These are phyloP conservation scores for Saccharomyces jurei DNA, from an alignment of 805 yeast genomes.

Conservation along the genomic window DNA sequence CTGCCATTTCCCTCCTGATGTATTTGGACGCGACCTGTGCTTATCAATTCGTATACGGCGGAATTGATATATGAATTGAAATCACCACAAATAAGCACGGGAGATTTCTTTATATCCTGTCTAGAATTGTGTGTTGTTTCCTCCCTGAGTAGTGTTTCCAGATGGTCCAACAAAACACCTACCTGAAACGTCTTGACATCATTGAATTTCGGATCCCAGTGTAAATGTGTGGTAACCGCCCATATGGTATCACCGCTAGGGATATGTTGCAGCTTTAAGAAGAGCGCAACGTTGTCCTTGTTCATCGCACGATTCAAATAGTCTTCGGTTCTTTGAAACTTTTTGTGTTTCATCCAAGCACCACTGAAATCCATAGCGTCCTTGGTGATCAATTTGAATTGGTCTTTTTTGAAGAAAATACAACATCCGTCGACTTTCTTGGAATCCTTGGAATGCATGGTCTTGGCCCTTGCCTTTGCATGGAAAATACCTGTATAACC, in stretches of 20 bases:
- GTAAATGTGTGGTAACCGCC: slow-evolving; percentile 86
- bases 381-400: slow-evolving; percentile 64
- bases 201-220: slow-evolving; percentile 95
- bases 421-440: slow-evolving; percentile 98
- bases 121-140: slow-evolving; percentile 37
- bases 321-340: slow-evolving; percentile 87
- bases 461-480: slow-evolving; percentile 85
- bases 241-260: slow-evolving; percentile 65
- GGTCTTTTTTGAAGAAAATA: slow-evolving; percentile 65
- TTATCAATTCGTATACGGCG: slow-evolving; percentile 86
- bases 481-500: slow-evolving; percentile 81
- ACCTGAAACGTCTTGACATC: slow-evolving; percentile 96
- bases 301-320: slow-evolving; percentile 92
- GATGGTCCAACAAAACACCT: slow-evolving; percentile 81
- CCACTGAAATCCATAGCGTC: slow-evolving; percentile 76
- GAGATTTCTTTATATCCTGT: slow-evolving; percentile 51
- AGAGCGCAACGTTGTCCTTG: slow-evolving; percentile 85
- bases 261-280: slow-evolving; percentile 64
- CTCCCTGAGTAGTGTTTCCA: slow-evolving; percentile 55
- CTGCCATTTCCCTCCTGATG: slow-evolving; percentile 80
- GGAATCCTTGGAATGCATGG: slow-evolving; percentile 73
- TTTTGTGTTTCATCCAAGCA: slow-evolving; percentile 71
- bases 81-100: slow-evolving; percentile 90
- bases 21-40: slow-evolving; percentile 68
- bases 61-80: slow-evolving; percentile 81